Conservation (phyloP, 805 yeast genomes). For the Ogataea trehaloabstinens region DNA sequence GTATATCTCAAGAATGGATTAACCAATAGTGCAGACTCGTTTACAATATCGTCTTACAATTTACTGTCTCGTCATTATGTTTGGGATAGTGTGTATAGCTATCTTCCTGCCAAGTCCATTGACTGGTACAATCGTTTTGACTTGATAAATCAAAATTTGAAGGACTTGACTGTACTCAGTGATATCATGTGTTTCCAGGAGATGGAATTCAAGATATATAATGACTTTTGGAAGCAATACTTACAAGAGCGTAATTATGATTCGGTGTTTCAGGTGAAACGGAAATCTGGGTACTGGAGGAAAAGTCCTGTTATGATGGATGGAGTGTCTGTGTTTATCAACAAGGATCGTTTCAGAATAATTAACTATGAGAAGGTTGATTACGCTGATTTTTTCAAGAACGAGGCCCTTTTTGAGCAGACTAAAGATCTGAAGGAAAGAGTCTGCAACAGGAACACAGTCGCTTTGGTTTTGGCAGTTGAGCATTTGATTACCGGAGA, state of each 20-base stretch:
- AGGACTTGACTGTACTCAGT: constrained; percentile 31
- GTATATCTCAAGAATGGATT: constrained; percentile 6
- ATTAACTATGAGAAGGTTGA: constrained; percentile 32
- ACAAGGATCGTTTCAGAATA: constrained; percentile 45
- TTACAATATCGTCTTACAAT: constrained; percentile 35
- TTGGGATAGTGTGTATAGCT: constrained; percentile 57
- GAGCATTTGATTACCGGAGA: constrained; percentile 41
- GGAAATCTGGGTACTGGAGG: constrained; percentile 54
- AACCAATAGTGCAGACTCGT: constrained; percentile 8
- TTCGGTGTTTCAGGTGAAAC: constrained; percentile 47
- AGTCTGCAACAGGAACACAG: constrained; percentile 50
- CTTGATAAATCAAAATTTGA: constrained; percentile 39
- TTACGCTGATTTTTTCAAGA: constrained; percentile 29
- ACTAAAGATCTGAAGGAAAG: constrained; percentile 36
- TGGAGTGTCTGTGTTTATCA: constrained; percentile 58
- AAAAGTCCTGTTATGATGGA: constrained; percentile 47
- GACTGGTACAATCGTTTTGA: constrained; percentile 50
- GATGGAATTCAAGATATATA: constrained; percentile 31
- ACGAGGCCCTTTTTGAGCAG: constrained; percentile 28
- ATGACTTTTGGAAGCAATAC: constrained; percentile 24
- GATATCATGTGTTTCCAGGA: constrained; percentile 56
- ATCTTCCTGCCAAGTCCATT: constrained; percentile 44
- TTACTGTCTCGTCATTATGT: constrained; percentile 44
- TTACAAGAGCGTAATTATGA: constrained; percentile 36
- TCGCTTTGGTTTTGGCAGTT: constrained; percentile 50